Conservation (phyloP, 257 asterid genomes). For the Solanum medicagineum region DNA sequence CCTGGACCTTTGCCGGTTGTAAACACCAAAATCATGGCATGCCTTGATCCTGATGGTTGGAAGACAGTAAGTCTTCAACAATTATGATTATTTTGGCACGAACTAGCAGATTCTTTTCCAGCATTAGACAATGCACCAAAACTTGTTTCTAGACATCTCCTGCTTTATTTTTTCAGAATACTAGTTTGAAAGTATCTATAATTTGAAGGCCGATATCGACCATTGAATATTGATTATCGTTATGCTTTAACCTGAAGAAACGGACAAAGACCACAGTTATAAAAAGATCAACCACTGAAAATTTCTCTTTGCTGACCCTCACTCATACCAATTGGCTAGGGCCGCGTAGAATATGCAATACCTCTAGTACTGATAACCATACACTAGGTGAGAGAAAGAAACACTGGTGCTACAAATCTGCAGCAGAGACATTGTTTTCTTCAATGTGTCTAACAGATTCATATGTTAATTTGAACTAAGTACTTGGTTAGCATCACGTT, state of each 20-base stretch:
- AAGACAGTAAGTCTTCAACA: slow-evolving; percentile 8
- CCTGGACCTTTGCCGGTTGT: slow-evolving; percentile 33
- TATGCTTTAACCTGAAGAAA: background rate
- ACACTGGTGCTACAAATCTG: background rate
- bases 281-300: background rate
- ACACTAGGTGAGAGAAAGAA: background rate
- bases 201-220: background rate
- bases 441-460: background rate
- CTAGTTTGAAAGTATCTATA: background rate
- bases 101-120: background rate
- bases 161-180: background rate
- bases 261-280: background rate
- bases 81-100: background rate
- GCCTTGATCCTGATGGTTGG: slow-evolving; percentile 36
- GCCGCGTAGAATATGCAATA: background rate
- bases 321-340: background rate
- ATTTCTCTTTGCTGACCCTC: background rate
- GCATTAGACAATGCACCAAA: background rate
- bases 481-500: background rate
- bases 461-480: background rate
- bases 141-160: background rate
- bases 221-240: background rate
- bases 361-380: background rate
- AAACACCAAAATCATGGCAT: slow-evolving; percentile 22
- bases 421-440: background rate